Conservation (phyloP, 2,329 filamentous ascomycete genomes). For the Colletotrichum eremochloae region DNA sequence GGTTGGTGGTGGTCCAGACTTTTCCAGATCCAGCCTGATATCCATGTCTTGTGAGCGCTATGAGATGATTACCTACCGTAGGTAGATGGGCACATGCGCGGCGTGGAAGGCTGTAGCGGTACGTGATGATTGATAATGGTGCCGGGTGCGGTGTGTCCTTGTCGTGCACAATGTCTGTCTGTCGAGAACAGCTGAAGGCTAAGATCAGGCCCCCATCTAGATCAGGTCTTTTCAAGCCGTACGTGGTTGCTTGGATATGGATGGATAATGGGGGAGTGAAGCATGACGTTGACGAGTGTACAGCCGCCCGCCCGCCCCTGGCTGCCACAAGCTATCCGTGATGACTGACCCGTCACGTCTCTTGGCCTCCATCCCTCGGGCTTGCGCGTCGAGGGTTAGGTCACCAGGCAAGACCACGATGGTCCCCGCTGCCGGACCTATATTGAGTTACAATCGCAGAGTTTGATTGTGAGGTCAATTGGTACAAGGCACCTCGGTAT, state of each 20-base stretch:
- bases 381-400: constrained; percentile 1
- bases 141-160: too few species aligned
- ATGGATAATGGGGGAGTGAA: too few species aligned
- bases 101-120: background rate
- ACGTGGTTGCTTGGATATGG: too few species aligned
- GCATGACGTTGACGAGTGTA: constrained; percentile 27
- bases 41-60: background rate
- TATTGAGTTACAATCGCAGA: background rate
- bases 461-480: background rate
- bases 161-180: too few species aligned
- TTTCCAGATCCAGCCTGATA: background rate
- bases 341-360: background rate
- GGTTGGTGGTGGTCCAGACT: background rate
- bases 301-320: constrained; percentile 14
- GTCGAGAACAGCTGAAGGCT: too few species aligned
- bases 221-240: background rate
- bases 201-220: background rate
- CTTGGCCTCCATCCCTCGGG: background rate
- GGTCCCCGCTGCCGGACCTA: background rate
- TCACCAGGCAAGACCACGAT: constrained; percentile 11
- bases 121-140: too few species aligned
- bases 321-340: background rate
- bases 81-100: background rate
- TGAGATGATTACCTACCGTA: background rate
- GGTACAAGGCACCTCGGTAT: background rate